phyloP scores from a whole-genome alignment of 495 filamentous ascomycete genomes.

The Penicillium arizonense region DNA sequence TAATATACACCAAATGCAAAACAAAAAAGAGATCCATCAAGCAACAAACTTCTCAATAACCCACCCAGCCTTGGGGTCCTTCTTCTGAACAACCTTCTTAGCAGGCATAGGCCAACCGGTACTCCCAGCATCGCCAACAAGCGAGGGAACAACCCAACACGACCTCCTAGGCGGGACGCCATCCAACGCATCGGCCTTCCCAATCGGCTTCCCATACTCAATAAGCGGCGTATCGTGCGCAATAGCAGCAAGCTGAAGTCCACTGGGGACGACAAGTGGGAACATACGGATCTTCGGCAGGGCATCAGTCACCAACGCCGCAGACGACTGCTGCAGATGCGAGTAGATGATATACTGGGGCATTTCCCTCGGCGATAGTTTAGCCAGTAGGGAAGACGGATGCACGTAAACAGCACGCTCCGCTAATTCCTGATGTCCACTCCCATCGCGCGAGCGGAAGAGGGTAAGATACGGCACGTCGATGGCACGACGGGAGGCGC shows the following conservation, averaged over 20 bases:
- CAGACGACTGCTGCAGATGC: slow-evolving; percentile 70
- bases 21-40: slow-evolving; percentile 8
- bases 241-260: slow-evolving; percentile 71
- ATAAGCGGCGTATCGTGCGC: slow-evolving; percentile 85
- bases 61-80: slow-evolving; percentile 71
- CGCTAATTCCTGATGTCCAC: slow-evolving; percentile 38
- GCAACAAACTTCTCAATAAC: slow-evolving; percentile 62
- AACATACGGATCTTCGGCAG: slow-evolving; percentile 85
- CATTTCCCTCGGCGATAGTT: slow-evolving; percentile 65
- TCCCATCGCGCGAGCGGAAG: slow-evolving; percentile 61
- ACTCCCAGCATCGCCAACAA: slow-evolving; percentile 63
- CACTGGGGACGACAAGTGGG: slow-evolving; percentile 74
- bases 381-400: slow-evolving; percentile 75
- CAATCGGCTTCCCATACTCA: slow-evolving; percentile 83
- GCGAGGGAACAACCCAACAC: slow-evolving; percentile 77
- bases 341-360: slow-evolving; percentile 87
- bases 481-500: slow-evolving; percentile 76
- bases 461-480: slow-evolving; percentile 91
- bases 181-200: slow-evolving; percentile 65
- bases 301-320: slow-evolving; percentile 44
- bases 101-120: slow-evolving; percentile 83
- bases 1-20: slow-evolving; percentile 14
- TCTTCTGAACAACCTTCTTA: slow-evolving; percentile 78
- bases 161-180: slow-evolving; percentile 58
- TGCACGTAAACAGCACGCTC: slow-evolving; percentile 78